These are phyloP conservation scores for Pestalotiopsis sp. DNA, from an alignment of 2,329 filamentous ascomycete genomes.

Conservation along the genomic window DNA sequence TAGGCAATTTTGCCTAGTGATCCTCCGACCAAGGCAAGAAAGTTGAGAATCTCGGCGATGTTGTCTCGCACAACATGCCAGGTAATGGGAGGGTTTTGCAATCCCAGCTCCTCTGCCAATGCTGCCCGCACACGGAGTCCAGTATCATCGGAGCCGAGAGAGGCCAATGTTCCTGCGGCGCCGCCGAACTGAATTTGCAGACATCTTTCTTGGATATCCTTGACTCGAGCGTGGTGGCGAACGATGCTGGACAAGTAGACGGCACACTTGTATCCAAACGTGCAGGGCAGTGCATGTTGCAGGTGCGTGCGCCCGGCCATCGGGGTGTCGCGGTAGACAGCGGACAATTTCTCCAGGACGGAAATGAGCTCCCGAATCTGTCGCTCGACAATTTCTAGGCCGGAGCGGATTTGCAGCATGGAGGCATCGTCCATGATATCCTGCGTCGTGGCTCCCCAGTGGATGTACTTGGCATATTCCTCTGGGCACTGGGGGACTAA, in stretches of 20 bases:
- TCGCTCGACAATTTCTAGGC: constrained; percentile 48
- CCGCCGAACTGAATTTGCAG: constrained; percentile 59
- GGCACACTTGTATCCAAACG: constrained; percentile 61
- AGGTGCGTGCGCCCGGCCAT: constrained; percentile 62
- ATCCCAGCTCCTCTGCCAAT: constrained; percentile 48
- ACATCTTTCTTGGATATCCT: constrained; percentile 45
- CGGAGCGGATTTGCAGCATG: constrained; percentile 54
- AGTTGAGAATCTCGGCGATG: constrained; percentile 55
- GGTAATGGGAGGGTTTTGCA: constrained; percentile 54
- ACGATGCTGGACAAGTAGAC: constrained; percentile 54
- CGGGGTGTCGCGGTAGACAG: constrained; percentile 51
- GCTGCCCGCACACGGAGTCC: constrained; percentile 51
- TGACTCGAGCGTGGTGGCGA: constrained; percentile 49
- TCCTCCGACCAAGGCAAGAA: constrained; percentile 55
- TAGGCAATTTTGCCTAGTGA: constrained; percentile 57
- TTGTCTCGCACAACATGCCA: constrained; percentile 60
- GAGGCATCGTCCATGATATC: constrained; percentile 61
- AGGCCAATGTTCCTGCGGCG: constrained; percentile 57
- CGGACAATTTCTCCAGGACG: constrained; percentile 43
- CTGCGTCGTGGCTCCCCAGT: constrained; percentile 62
- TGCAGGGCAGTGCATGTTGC: constrained; percentile 58
- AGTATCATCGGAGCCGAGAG: constrained; percentile 47
- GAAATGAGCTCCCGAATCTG: constrained; percentile 44
- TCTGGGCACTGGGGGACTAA: constrained; percentile 34
- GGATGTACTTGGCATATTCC: constrained; percentile 48